phyloP scores from a whole-genome alignment of 1,284 basidiomycete genomes.

The Pseudozyma flocculosa region DNA sequence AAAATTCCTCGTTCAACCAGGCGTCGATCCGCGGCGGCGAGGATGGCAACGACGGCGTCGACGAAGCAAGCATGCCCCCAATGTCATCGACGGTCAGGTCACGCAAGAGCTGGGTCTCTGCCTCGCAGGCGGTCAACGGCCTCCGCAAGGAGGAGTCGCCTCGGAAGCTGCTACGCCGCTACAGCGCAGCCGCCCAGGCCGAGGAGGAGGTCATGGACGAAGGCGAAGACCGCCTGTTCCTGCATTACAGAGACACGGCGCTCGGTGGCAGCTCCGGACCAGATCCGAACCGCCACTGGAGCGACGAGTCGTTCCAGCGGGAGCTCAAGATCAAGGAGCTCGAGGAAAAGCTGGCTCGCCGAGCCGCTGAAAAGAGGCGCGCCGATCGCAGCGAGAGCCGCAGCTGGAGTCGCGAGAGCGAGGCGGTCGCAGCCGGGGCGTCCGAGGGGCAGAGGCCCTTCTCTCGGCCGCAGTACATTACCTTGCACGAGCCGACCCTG shows the following conservation, averaged over 20 bases:
- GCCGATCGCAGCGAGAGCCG: not conserved
- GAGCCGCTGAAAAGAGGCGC: not conserved
- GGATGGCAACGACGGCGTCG: no score
- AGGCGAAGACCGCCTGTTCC: constrained; percentile 3
- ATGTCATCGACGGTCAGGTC: constrained; percentile 35
- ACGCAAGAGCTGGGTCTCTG: constrained; percentile 10
- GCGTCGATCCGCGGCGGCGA: no score
- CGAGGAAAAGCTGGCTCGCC: constrained; percentile 20
- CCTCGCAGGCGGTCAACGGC: constrained; percentile 4
- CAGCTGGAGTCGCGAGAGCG: not conserved
- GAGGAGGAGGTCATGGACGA: constrained; percentile 32
- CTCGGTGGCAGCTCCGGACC: not conserved
- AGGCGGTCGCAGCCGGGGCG: no score
- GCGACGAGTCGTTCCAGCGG: constrained; percentile 19
- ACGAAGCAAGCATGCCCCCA: constrained; percentile 1
- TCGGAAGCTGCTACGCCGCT: constrained; percentile 38
- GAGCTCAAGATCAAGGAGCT: constrained; percentile 31
- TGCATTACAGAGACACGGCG: not conserved
- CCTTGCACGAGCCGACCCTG: constrained; percentile 28
- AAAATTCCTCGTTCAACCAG: constrained; percentile 22
- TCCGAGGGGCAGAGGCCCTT: no score
- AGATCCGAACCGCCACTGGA: constrained; percentile 2
- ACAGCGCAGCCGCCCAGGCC: constrained; percentile 38
- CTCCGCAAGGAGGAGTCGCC: constrained; percentile 26
- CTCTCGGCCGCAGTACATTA: constrained; percentile 21